These are phyloP conservation scores for Pseudocercospora eumusae DNA, from an alignment of 2,329 filamentous ascomycete species.

Conservation along the genomic window DNA sequence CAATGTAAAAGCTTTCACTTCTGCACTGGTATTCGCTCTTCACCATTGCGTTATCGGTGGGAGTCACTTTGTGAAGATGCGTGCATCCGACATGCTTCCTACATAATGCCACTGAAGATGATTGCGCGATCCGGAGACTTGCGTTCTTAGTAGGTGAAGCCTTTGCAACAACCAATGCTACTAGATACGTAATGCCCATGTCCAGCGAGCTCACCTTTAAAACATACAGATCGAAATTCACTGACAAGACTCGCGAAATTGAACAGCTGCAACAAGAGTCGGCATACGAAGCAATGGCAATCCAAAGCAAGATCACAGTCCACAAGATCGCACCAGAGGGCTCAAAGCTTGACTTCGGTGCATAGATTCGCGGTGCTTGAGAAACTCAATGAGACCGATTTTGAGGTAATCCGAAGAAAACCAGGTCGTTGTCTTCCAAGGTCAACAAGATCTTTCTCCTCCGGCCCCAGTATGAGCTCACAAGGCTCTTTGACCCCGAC, in stretches of 20 bases:
- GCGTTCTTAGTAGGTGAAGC: background rate
- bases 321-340: constrained; percentile 29
- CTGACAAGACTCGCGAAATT: background rate
- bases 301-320: constrained; percentile 33
- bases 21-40: background rate
- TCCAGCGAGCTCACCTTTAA: constrained; percentile 8
- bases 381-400: constrained; percentile 58
- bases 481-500: constrained; percentile 69
- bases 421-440: constrained; percentile 71
- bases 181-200: background rate
- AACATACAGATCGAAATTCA: background rate
- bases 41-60: background rate
- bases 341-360: constrained; percentile 33
- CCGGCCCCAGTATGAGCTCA: constrained; percentile 74
- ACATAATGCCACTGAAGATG: background rate
- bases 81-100: background rate
- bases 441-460: constrained; percentile 64
- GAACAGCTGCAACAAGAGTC: background rate
- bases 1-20: constrained; percentile 11
- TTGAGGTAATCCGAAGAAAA: constrained; percentile 62
- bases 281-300: constrained; percentile 26
- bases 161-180: background rate
- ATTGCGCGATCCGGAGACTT: background rate
- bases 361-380: constrained; percentile 36
- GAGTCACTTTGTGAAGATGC: background rate